Evolutionary conservation across 2,329 filamentous ascomycete species (phyloP).

Genomic region (Apiospora phragmitis): DNA sequence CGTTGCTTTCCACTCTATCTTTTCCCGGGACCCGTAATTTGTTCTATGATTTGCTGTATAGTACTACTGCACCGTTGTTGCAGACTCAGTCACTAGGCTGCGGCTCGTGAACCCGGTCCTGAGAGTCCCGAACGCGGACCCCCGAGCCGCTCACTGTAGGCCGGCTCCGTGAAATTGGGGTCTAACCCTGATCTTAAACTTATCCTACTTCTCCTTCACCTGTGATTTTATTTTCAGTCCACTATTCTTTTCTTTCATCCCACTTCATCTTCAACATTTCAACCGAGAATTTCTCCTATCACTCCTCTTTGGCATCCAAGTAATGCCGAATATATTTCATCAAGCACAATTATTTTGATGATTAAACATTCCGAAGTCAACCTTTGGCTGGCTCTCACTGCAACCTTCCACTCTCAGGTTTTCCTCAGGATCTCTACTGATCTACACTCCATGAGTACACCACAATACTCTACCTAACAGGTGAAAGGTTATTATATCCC

Average conservation of each 20-base stretch:
- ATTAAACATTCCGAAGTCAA: too few relatives aligned
- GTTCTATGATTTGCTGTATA: too few relatives aligned
- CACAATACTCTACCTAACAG: background rate
- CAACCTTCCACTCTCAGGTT: background rate
- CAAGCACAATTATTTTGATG: background rate
- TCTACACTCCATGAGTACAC: background rate
- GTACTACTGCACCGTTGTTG: too few relatives aligned
- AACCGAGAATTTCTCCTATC: background rate
- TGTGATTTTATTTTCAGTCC: rapidly evolving
- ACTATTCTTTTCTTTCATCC: background rate
- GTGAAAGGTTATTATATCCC: background rate
- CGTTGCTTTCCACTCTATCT: too few relatives aligned
- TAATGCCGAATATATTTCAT: background rate
- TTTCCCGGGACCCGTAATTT: too few relatives aligned
- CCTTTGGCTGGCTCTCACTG: too few relatives aligned
- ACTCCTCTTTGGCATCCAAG: background rate
- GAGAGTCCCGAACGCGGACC: background rate
- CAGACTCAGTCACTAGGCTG: background rate
- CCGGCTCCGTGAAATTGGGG: background rate
- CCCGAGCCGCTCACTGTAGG: too few relatives aligned
- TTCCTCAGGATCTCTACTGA: background rate
- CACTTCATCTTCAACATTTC: background rate
- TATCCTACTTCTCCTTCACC: background rate
- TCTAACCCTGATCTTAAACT: background rate
- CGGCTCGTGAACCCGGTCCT: background rate